phyloP scores from a whole-genome alignment of 2,329 filamentous ascomycete species.

The Rasamsonia emersonii region DNA sequence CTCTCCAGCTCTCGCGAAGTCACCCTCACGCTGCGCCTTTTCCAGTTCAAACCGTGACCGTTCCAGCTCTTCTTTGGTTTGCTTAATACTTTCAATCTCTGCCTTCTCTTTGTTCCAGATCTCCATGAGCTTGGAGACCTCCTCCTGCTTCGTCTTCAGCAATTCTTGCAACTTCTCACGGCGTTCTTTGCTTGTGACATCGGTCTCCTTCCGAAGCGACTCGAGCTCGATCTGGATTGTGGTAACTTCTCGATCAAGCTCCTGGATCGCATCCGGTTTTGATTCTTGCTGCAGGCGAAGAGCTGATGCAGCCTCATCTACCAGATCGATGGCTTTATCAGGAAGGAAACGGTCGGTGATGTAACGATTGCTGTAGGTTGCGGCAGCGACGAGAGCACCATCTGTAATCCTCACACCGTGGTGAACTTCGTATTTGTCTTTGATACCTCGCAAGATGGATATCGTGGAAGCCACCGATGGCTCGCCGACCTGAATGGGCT shows the following conservation, averaged over 20 bases:
- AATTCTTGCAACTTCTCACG: conserved; percentile 75
- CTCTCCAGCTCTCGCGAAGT: conserved; percentile 86
- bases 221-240: conserved; percentile 96
- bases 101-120: conserved; percentile 85
- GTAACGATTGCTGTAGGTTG: conserved; percentile 87
- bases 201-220: conserved; percentile 86
- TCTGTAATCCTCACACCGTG: conserved; percentile 95
- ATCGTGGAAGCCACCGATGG: conserved; percentile 88
- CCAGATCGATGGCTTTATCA: conserved; percentile 93
- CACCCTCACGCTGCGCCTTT: conserved; percentile 73
- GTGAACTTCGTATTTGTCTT: conserved; percentile 94
- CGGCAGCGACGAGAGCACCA: conserved; percentile 81
- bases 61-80: conserved; percentile 80
- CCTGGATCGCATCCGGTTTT: conserved; percentile 89
- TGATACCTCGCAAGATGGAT: conserved; percentile 90
- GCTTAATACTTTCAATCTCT: conserved; percentile 81
- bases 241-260: conserved; percentile 89
- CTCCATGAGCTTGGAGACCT: conserved; percentile 64
- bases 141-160: conserved; percentile 66
- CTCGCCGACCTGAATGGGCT: conserved; percentile 89
- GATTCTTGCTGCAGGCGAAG: conserved; percentile 90
- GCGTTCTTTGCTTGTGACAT: conserved; percentile 79
- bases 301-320: conserved; percentile 90
- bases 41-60: conserved; percentile 77
- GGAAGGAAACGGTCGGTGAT: conserved; percentile 93